phyloP scores from a whole-genome alignment of 164 flowering plant genomes.

The Stephania cephalantha region DNA sequence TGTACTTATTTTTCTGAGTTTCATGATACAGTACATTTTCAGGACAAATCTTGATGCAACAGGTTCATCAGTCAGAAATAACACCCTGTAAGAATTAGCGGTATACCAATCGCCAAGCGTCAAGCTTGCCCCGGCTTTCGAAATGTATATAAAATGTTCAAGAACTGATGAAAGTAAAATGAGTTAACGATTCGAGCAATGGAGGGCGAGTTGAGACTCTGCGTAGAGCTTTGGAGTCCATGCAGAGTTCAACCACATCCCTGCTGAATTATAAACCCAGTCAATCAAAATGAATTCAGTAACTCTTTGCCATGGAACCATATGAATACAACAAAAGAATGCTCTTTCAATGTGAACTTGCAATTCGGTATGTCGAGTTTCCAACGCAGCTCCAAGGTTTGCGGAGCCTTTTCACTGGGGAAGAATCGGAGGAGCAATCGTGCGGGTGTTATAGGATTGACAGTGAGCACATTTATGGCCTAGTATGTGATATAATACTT shows the following conservation, averaged over 20 bases:
- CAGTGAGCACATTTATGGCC: conserved; percentile 90
- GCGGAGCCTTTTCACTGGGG: conserved; percentile 35
- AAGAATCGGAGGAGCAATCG: conserved; percentile 65
- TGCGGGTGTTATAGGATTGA: conserved; percentile 73
- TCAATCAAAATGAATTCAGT: conserved; percentile 10
- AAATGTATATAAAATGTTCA: not conserved
- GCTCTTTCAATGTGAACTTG: conserved; percentile 4
- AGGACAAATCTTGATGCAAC: not conserved
- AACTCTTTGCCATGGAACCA: not conserved
- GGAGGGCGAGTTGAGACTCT: not conserved
- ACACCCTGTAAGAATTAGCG: no score
- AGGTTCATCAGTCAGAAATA: no score
- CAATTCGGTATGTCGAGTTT: not conserved
- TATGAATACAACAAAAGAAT: not conserved
- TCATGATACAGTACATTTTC: not conserved
- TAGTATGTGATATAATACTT: conserved; percentile 68
- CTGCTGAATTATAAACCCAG: not conserved
- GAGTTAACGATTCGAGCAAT: not conserved
- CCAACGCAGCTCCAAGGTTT: not conserved
- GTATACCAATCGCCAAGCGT: not conserved
- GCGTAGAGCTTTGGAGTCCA: not conserved
- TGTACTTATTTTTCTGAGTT: not conserved
- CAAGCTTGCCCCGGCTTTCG: not conserved
- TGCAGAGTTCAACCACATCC: not conserved
- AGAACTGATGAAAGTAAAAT: not conserved